A percentile compares a stretch with the other conserved stretches of the same genome.
phyloP scores from a whole-genome alignment of 2,329 filamentous ascomycete species.

The Diaporthe batatas region DNA sequence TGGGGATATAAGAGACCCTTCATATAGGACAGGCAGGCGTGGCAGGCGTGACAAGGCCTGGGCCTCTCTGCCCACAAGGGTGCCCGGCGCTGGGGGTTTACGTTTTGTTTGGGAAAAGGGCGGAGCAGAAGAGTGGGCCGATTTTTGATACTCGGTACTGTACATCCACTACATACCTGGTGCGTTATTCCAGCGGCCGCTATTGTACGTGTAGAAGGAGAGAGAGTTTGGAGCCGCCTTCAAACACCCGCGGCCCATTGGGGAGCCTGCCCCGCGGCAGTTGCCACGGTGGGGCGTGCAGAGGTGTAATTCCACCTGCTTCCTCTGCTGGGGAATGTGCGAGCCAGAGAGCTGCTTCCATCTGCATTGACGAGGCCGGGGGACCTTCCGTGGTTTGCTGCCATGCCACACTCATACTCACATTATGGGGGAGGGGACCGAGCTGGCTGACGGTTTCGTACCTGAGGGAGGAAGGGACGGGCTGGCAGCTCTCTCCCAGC shows the following conservation, averaged over 20 bases:
- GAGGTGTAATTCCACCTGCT: background rate
- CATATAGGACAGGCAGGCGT: conserved; percentile 17
- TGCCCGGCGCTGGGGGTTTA: conserved; percentile 23
- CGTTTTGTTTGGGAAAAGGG: conserved; percentile 8
- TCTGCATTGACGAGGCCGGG: conserved; percentile 7
- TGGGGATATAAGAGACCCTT: background rate
- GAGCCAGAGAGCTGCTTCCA: background rate
- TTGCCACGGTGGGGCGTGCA: background rate
- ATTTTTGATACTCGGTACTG: too few species aligned
- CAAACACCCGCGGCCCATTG: background rate
- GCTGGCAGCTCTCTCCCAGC: background rate
- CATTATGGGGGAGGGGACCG: background rate
- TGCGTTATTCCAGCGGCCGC: background rate
- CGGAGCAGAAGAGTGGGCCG: conserved; percentile 14
- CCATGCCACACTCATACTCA: too few species aligned
- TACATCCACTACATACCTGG: too few species aligned
- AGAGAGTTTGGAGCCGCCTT: conserved; percentile 9
- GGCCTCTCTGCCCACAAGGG: background rate
- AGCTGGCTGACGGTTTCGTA: conserved; percentile 1
- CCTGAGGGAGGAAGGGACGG: background rate
- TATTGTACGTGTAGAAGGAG: background rate
- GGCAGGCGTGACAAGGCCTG: background rate
- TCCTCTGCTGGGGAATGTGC: background rate
- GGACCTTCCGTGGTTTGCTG: background rate
- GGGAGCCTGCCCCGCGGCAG: background rate